These are phyloP conservation scores for Penicillium pulvis DNA, from an alignment of 495 filamentous ascomycete species.

Conservation along the genomic window DNA sequence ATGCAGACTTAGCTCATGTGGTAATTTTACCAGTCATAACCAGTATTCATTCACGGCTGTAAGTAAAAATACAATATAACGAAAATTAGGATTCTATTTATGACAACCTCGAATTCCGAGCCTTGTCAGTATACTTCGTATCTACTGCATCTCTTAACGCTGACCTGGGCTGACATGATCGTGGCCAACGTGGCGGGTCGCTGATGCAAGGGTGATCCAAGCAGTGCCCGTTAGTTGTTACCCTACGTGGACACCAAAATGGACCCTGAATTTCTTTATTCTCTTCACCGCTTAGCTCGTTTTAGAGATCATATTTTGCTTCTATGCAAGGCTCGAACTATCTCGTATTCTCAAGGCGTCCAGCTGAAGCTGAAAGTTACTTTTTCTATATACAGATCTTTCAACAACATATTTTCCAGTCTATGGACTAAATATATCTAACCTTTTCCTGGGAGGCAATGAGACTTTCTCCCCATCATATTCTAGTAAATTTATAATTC, in stretches of 20 bases:
- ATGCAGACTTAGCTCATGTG: background rate
- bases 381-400: constrained; percentile 1
- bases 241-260: constrained; percentile 11
- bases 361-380: constrained; percentile 8
- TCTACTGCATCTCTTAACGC: constrained; percentile 6
- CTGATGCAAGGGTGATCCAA: constrained; percentile 7
- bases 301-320: constrained; percentile 7
- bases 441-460: background rate
- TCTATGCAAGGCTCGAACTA: constrained; percentile 3
- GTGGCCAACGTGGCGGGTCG: constrained; percentile 3
- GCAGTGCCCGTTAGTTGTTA: constrained; percentile 8
- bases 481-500: constrained; percentile 10
- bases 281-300: constrained; percentile 8
- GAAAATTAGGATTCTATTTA: constrained; percentile 3
- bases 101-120: constrained; percentile 12
- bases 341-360: constrained; percentile 17
- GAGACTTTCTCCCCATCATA: background rate
- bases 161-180: constrained; percentile 10
- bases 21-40: background rate
- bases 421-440: background rate
- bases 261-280: background rate
- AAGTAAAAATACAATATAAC: constrained; percentile 12
- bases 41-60: constrained; percentile 8
- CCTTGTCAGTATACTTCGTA: constrained; percentile 8
- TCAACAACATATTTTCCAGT: background rate